phyloP scores from a whole-genome alignment of 2,329 filamentous ascomycete species.

The Aspergillus flavus region DNA sequence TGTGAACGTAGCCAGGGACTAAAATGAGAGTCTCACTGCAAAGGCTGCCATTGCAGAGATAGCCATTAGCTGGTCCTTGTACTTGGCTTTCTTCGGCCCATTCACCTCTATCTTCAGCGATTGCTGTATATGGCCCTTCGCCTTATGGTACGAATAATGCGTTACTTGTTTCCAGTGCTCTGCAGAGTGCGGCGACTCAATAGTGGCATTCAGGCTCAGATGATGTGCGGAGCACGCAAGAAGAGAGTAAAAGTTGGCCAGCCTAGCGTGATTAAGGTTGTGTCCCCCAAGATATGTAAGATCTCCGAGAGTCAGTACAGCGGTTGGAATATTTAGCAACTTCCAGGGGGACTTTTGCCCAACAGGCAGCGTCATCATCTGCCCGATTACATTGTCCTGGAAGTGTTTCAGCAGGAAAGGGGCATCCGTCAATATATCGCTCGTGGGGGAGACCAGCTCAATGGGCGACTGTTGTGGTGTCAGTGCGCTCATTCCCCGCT shows the following conservation, averaged over 20 bases:
- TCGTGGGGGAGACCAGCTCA: constrained; percentile 6
- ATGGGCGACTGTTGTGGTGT: constrained; percentile 17
- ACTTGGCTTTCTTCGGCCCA: constrained; percentile 37
- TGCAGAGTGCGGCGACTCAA: constrained; percentile 11
- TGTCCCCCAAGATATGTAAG: constrained; percentile 31
- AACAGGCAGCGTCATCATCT: constrained; percentile 34
- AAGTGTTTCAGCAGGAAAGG: constrained; percentile 35
- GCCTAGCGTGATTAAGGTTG: constrained; percentile 32
- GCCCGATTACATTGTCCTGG: constrained; percentile 33
- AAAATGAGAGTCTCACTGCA: constrained; percentile 26
- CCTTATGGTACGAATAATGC: constrained; percentile 29
- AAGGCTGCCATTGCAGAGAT: constrained; percentile 36
- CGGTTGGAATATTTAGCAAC: constrained; percentile 34
- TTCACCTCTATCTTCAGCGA: constrained; percentile 34
- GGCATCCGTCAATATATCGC: constrained; percentile 24
- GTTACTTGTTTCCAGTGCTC: constrained; percentile 31
- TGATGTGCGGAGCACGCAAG: constrained; percentile 34
- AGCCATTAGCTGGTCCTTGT: constrained; percentile 44
- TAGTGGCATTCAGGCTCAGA: constrained; percentile 20
- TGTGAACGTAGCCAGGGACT: neutral
- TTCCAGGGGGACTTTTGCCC: constrained; percentile 38
- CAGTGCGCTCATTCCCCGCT: neutral
- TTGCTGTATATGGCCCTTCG: constrained; percentile 34
- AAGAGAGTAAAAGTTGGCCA: constrained; percentile 35
- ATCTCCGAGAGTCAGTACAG: constrained; percentile 34